Conservation (phyloP, 306 rosid genomes). For the Vigna reflexopilosa region DNA sequence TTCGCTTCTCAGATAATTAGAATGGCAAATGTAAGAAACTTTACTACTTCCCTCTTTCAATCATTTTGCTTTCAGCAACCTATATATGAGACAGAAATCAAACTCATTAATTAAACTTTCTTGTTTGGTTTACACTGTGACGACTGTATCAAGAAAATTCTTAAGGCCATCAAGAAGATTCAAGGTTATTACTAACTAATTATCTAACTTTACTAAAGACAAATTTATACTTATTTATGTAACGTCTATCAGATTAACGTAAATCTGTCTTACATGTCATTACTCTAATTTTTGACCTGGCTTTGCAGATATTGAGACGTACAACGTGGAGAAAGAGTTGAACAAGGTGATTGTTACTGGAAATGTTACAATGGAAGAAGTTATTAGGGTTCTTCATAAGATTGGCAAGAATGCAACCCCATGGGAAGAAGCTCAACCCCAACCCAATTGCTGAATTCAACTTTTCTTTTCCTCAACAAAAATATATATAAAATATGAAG, state of each 20-base stretch:
- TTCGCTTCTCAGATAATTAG: not conserved
- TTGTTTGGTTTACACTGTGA: conserved; percentile 70
- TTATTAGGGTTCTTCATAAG: conserved; percentile 71
- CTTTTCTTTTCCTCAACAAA: not conserved
- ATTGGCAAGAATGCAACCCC: conserved; percentile 66
- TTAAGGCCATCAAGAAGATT: conserved; percentile 84
- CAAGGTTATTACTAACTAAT: conserved; percentile 50
- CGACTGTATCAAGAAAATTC: conserved; percentile 88
- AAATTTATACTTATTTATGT: too few species aligned
- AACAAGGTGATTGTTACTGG: conserved; percentile 83
- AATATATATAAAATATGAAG: not conserved
- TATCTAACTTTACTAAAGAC: too few species aligned
- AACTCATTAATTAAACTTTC: conserved; percentile 15
- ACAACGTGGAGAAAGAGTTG: conserved; percentile 69
- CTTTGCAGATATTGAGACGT: conserved; percentile 80
- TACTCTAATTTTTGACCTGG: too few species aligned
- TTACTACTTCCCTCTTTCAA: not conserved
- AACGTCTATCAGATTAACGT: too few species aligned
- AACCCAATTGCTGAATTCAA: conserved; percentile 38
- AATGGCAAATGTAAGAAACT: conserved; percentile 64
- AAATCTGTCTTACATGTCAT: too few species aligned
- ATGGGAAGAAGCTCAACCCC: conserved; percentile 55
- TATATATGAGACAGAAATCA: not conserved
- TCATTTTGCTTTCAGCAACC: not conserved
- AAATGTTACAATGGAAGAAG: conserved; percentile 70